Percentiles rank a stretch among this genome's conserved stretches.
These are phyloP conservation scores for Macrotyloma uniflorum DNA, from an alignment of 306 rosid species.

Conservation along the genomic window DNA sequence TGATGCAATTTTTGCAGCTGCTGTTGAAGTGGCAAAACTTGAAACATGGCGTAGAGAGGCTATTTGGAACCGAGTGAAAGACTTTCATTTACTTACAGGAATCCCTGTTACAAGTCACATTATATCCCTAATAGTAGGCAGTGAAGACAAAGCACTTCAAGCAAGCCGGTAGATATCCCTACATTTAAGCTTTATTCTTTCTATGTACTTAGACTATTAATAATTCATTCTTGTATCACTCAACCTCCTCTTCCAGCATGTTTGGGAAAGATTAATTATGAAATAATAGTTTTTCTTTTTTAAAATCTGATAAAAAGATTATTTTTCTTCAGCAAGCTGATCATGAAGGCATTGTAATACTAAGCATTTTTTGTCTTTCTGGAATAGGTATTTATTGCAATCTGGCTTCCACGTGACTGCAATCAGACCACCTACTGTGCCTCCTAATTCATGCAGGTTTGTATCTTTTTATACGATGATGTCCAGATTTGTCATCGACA, in stretches of 20 bases:
- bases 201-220: not conserved
- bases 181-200: not conserved
- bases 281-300: not conserved
- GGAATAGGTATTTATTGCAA: slow-evolving; percentile 74
- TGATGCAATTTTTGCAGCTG: slow-evolving; percentile 65
- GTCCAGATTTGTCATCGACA: not conserved
- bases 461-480: not conserved
- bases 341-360: slow-evolving; percentile 15
- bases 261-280: not conserved
- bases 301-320: not conserved
- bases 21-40: slow-evolving; percentile 70
- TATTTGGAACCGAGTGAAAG: slow-evolving; percentile 76
- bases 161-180: slow-evolving; percentile 70
- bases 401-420: slow-evolving; percentile 97
- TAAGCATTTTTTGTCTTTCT: slow-evolving; percentile 30
- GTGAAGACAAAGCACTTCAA: slow-evolving; percentile 82
- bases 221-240: not conserved
- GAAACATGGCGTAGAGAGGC: slow-evolving; percentile 89
- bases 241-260: not conserved
- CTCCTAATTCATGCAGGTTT: slow-evolving; percentile 97
- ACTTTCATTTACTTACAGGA: slow-evolving; percentile 79
- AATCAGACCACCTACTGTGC: slow-evolving; percentile 94
- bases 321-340: not conserved
- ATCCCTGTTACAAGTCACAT: slow-evolving; percentile 84
- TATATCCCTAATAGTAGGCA: slow-evolving; percentile 85